Evolutionary conservation across 495 filamentous ascomycete species (phyloP), one percentile per base, ranked within the genome.

Genomic region (Xylaria nigripes): DNA sequence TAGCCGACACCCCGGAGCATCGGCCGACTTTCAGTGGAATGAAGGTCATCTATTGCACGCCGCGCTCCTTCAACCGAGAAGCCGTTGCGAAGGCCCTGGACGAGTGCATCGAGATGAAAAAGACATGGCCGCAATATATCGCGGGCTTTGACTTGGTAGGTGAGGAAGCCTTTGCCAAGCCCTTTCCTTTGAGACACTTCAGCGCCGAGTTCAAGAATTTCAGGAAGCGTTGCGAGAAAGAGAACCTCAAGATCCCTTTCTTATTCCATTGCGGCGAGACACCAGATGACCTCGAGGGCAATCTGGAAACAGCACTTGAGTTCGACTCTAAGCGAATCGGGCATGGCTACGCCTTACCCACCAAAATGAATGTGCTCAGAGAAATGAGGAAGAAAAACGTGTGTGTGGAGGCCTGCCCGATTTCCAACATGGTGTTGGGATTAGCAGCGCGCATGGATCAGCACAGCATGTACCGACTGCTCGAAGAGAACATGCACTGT

Each of bases 261-360:
- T 82, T 93, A 59, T 93, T 98, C 68, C 93, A 98, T 62, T 94
- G 91, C 44, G 93, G 90, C 25, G 90, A 96, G 70, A 89, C 84
- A 19, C 79, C 93, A 0, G 86, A 90, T 24, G 73, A 77, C n/a
- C 81, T 85, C 4, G 90, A 96, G 59, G 80, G 86, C 29, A 96
- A 96, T 61, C 78, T 96, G 2, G 86, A 92, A 58, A 90, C 96
- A 65, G 90, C 90, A 0, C 80, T 96, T 18, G 72, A 94, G 7
- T 79, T 97, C 9, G 84, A 85, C 10, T 84, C 89, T 0, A 84
- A 89, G 53, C 81, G 93, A 15, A 92, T 98, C 27, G 92, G 92
- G 0, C 90, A 96, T 57, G 93, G 87, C n/a, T 95, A 88, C 60
- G 90, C 87, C 0, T 73, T 98, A 7, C 89, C 83, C 57, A 85